phyloP scores from a whole-genome alignment of 202 grass and related monocot species.

The Setaria viridis region DNA sequence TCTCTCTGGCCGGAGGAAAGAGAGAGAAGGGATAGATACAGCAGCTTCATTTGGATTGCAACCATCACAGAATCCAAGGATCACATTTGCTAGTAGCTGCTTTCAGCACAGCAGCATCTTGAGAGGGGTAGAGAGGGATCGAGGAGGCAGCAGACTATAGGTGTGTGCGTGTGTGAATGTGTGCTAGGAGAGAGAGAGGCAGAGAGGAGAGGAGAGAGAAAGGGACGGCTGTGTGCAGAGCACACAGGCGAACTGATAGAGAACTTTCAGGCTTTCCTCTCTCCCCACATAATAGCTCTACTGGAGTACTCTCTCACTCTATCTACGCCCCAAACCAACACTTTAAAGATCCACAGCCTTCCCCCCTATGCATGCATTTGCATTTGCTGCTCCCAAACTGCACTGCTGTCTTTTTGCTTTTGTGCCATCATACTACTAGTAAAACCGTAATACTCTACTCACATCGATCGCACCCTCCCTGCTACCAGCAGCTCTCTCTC shows the following conservation, averaged over 20 bases:
- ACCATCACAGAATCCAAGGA: slow-evolving; percentile 74
- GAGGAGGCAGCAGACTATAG: background rate
- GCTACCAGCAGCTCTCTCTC: background rate
- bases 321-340: slow-evolving; percentile 57
- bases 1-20: slow-evolving; percentile 26
- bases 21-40: slow-evolving; percentile 22
- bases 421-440: slow-evolving; percentile 28
- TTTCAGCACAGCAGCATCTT: slow-evolving; percentile 50
- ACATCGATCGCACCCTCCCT: background rate
- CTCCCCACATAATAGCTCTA: slow-evolving; percentile 49
- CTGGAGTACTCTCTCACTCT: slow-evolving; percentile 45
- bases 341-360: slow-evolving; percentile 67
- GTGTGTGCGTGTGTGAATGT: slow-evolving; percentile 43
- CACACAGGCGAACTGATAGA: slow-evolving; percentile 75
- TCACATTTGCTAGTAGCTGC: slow-evolving; percentile 48
- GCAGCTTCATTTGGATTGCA: slow-evolving; percentile 55
- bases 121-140: slow-evolving; percentile 31
- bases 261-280: slow-evolving; percentile 83
- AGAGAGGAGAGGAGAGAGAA: slow-evolving; percentile 70
- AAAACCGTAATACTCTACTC: slow-evolving; percentile 41
- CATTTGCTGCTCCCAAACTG: slow-evolving; percentile 67
- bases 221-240: slow-evolving; percentile 71
- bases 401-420: slow-evolving; percentile 63
- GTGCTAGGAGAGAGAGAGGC: slow-evolving; percentile 37
- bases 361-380: slow-evolving; percentile 57